phyloP scores from a whole-genome alignment of 305 asterid genomes.

The Euphrasia arctica region DNA sequence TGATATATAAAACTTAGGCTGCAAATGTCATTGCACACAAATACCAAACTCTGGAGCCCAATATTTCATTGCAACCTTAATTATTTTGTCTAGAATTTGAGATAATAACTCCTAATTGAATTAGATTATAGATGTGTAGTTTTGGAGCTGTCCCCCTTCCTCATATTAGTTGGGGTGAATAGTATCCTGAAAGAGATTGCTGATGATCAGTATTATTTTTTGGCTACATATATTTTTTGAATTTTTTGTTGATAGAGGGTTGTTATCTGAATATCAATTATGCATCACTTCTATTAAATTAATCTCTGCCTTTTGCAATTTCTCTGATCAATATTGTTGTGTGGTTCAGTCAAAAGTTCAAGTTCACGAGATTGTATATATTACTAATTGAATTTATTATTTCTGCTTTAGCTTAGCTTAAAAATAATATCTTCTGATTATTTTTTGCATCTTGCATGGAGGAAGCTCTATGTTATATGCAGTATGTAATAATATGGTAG shows the following conservation, averaged over 20 bases:
- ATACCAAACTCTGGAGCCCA: slow-evolving; percentile 12
- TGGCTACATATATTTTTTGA: neutral
- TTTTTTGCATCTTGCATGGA: neutral
- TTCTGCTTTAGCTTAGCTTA: neutral
- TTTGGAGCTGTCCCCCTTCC: neutral
- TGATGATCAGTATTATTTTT: neutral
- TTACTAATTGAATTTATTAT: neutral
- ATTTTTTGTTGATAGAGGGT: slow-evolving; percentile 8
- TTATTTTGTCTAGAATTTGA: too few species aligned
- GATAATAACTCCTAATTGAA: neutral
- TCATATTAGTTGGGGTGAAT: slow-evolving; percentile 19
- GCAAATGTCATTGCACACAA: slow-evolving; percentile 7
- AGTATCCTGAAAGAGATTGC: slow-evolving; percentile 15
- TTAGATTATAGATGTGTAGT: slow-evolving; percentile 3
- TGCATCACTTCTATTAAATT: neutral
- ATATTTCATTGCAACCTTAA: slow-evolving; percentile 3
- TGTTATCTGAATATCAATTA: neutral
- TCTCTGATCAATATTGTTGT: neutral
- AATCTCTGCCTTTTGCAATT: neutral
- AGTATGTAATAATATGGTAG: neutral
- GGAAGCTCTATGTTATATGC: neutral
- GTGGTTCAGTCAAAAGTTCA: slow-evolving; percentile 4
- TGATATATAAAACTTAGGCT: neutral
- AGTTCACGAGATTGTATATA: neutral
- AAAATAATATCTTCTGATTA: neutral